phyloP scores from a whole-genome alignment of 1,284 basidiomycete genomes.

The Xerocomus nothofagi region DNA sequence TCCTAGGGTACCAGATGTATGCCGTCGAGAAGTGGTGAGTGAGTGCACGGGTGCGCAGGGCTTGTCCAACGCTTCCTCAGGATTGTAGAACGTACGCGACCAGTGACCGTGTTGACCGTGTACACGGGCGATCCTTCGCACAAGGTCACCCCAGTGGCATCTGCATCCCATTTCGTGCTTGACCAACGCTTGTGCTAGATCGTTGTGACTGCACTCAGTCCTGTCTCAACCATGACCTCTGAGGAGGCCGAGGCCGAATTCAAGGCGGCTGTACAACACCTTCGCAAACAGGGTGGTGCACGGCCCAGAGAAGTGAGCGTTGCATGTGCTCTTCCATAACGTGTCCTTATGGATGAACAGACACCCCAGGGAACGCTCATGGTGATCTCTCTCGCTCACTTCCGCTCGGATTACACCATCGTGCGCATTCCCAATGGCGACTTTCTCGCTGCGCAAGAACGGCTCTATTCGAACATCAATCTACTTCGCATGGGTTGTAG shows the following conservation, averaged over 20 bases:
- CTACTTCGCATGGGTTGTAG: conserved; percentile 76
- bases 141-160: conserved; percentile 41
- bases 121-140: conserved; percentile 72
- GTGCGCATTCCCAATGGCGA: conserved; percentile 72
- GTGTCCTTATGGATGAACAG: conserved; percentile 35
- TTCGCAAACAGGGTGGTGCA: conserved; percentile 62
- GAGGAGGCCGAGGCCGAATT: conserved; percentile 55
- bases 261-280: conserved; percentile 56
- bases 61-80: conserved; percentile 35
- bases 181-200: conserved; percentile 44
- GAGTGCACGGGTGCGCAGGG: not conserved
- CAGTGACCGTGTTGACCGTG: conserved; percentile 62
- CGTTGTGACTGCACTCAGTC: conserved; percentile 55
- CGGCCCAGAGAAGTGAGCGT: conserved; percentile 59
- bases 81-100: conserved; percentile 65
- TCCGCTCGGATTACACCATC: conserved; percentile 81
- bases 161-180: conserved; percentile 5
- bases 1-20: conserved; percentile 71
- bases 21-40: conserved; percentile 79
- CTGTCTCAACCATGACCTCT: conserved; percentile 41
- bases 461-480: conserved; percentile 76
- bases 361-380: conserved; percentile 69
- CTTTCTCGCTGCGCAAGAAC: conserved; percentile 58
- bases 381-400: conserved; percentile 80
- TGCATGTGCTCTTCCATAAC: not conserved